A percentile compares a stretch with the other conserved stretches of the same genome.
Conservation (phyloP, 768 basidiomycete genomes). For the Rossbeevera mucosa region DNA sequence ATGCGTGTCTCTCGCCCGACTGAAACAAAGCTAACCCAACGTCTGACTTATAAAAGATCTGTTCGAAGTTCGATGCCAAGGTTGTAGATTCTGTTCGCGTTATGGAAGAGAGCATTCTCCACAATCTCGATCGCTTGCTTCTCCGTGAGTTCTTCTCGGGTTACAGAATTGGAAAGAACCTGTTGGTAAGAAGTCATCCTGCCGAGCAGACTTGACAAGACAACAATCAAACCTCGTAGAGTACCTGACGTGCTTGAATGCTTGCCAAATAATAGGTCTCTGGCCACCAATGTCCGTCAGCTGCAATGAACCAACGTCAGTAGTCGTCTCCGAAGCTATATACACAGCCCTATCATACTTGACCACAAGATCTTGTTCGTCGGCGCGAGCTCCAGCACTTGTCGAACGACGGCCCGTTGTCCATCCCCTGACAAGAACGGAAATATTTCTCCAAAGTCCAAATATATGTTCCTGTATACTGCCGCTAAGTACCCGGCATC, state of each 20-base stretch:
- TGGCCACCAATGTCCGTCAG: constrained; percentile 52
- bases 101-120: constrained; percentile 59
- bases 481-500: constrained; percentile 76
- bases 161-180: constrained; percentile 54
- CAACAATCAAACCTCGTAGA: constrained; percentile 48
- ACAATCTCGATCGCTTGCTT: constrained; percentile 50
- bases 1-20: not conserved
- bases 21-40: not conserved
- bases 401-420: constrained; percentile 53
- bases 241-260: constrained; percentile 56
- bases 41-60: constrained; percentile 1
- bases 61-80: constrained; percentile 41
- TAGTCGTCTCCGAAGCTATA: not conserved
- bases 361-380: constrained; percentile 82
- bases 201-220: not conserved
- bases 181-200: constrained; percentile 49
- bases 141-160: constrained; percentile 47
- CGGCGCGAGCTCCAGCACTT: constrained; percentile 67
- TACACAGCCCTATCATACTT: constrained; percentile 39
- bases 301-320: constrained; percentile 6
- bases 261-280: constrained; percentile 70
- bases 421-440: constrained; percentile 61
- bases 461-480: constrained; percentile 67
- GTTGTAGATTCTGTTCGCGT: constrained; percentile 59
- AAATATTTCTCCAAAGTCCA: constrained; percentile 80